Evolutionary conservation across 179 eudicot species (phyloP).

Genomic region (Silene vulgaris): DNA sequence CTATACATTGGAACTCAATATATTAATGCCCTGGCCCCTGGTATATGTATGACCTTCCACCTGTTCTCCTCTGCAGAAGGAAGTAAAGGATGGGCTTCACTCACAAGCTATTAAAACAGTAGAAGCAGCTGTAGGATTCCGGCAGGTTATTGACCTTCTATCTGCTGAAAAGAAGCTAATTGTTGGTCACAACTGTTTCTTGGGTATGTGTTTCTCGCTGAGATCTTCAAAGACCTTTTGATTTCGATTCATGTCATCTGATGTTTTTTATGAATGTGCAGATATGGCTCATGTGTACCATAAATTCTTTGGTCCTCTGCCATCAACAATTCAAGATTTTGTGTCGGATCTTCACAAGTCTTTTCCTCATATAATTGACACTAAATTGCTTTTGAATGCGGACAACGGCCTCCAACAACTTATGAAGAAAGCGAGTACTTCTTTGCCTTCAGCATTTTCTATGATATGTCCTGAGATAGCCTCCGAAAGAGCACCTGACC

Average conservation of each 20-base stretch:
- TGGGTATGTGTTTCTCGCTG: slow-evolving; percentile 49
- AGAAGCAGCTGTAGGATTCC: slow-evolving; percentile 73
- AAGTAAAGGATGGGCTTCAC: slow-evolving; percentile 46
- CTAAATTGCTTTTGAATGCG: slow-evolving; percentile 70
- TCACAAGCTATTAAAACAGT: slow-evolving; percentile 59
- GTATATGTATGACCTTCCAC: slow-evolving; percentile 13
- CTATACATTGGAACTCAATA: not conserved
- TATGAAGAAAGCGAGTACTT: slow-evolving; percentile 69
- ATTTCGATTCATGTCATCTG: slow-evolving; percentile 18
- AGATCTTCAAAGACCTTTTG: slow-evolving; percentile 2
- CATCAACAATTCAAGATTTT: slow-evolving; percentile 63
- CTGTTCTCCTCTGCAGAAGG: slow-evolving; percentile 43
- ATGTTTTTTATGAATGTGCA: slow-evolving; percentile 30
- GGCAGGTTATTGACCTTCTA: slow-evolving; percentile 84
- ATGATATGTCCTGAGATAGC: slow-evolving; percentile 68
- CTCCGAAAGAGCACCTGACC: slow-evolving; percentile 30
- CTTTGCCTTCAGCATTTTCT: slow-evolving; percentile 74
- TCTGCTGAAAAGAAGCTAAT: slow-evolving; percentile 74
- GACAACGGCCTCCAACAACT: slow-evolving; percentile 37
- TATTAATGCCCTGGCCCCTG: not conserved
- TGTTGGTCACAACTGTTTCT: slow-evolving; percentile 96
- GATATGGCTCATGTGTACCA: slow-evolving; percentile 82
- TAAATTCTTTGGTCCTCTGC: slow-evolving; percentile 89
- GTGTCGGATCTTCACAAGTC: slow-evolving; percentile 47
- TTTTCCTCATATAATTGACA: slow-evolving; percentile 75